A percentile compares a stretch with the other conserved stretches of the same genome.
Conservation (phyloP, 1,284 basidiomycete species). For the Fomitopsis schrenkii region DNA sequence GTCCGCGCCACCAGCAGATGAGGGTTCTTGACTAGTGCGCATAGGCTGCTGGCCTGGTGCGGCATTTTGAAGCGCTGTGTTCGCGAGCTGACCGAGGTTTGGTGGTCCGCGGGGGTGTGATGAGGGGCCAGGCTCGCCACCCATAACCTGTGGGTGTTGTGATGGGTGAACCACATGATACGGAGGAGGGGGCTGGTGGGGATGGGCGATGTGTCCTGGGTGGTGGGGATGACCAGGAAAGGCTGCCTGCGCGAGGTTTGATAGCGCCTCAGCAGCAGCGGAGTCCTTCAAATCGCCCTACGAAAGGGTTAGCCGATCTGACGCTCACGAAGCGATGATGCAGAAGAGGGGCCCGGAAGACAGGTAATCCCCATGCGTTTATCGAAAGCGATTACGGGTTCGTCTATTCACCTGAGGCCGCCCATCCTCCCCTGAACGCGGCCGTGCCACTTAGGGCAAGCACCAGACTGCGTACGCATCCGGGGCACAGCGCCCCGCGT, state of each 20-base stretch:
- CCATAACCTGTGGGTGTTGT: conserved; percentile 23
- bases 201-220: conserved; percentile 12
- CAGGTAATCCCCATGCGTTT: no score
- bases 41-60: conserved; percentile 18
- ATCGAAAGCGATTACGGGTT: no score
- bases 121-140: conserved; percentile 66
- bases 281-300: conserved; percentile 49
- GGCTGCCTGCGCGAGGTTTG: conserved; percentile 48
- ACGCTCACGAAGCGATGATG: no score
- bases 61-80: conserved; percentile 30
- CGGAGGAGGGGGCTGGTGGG: conserved; percentile 11
- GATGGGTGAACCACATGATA: conserved; percentile 13
- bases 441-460: no score
- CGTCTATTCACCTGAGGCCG: no score
- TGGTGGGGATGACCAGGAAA: conserved; percentile 12
- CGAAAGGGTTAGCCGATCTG: conserved; percentile 23
- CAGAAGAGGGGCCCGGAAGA: no score
- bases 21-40: conserved; percentile 21
- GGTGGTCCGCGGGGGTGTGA: conserved; percentile 70
- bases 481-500: no score
- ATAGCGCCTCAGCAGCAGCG: conserved; percentile 62
- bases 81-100: conserved; percentile 55
- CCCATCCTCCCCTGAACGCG: no score
- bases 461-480: no score
- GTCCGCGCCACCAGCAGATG: background rate